phyloP scores from a whole-genome alignment of 129 eudicot species.

The Solidago caesia region DNA sequence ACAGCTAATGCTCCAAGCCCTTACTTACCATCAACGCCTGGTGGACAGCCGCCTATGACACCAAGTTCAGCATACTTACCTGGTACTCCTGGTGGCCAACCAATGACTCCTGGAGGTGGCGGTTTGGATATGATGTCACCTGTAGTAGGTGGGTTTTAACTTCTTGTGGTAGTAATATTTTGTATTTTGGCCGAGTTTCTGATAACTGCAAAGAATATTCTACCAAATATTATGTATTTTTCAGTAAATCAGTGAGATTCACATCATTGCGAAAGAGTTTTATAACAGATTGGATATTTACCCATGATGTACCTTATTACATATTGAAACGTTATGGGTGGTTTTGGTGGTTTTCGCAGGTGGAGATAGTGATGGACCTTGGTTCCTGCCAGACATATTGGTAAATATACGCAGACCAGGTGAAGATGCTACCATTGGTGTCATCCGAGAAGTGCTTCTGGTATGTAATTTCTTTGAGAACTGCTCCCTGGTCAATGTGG shows the following conservation, averaged over 20 bases:
- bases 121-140: slow-evolving; percentile 98
- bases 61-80: slow-evolving; percentile 96
- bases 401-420: slow-evolving; percentile 73
- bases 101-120: slow-evolving; percentile 98
- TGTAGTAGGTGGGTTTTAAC: slow-evolving; percentile 56
- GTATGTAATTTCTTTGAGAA: slow-evolving; percentile 36
- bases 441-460: slow-evolving; percentile 79
- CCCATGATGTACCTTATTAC: not conserved
- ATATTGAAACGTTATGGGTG: slow-evolving; percentile 13
- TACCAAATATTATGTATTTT: no score
- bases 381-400: slow-evolving; percentile 77
- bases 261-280: not conserved
- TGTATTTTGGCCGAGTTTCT: not conserved
- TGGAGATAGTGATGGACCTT: slow-evolving; percentile 78
- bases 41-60: slow-evolving; percentile 97
- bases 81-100: slow-evolving; percentile 98
- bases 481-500: not conserved
- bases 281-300: not conserved
- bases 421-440: slow-evolving; percentile 64
- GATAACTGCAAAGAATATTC: no score
- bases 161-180: not conserved
- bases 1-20: slow-evolving; percentile 99
- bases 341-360: slow-evolving; percentile 41
- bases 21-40: slow-evolving; percentile 96
- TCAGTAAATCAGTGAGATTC: no score